Conservation (phyloP, 2,329 filamentous ascomycete species). For the Talaromyces sp. region DNA sequence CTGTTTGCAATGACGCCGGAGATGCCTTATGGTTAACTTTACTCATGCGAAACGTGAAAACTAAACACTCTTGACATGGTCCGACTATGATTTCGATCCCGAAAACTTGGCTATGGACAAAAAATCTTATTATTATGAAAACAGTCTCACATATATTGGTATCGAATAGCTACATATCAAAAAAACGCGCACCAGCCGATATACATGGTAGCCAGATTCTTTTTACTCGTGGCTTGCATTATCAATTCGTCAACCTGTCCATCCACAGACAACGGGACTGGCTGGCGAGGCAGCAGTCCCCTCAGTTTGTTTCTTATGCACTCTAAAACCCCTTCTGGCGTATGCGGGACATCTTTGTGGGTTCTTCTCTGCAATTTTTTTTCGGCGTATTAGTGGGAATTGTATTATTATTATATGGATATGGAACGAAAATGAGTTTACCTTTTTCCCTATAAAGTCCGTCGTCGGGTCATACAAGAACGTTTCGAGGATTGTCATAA, state of each 20-base stretch:
- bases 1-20: not conserved
- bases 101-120: not conserved
- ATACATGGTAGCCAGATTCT: conserved; percentile 87
- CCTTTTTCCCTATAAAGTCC: conserved; percentile 75
- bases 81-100: not conserved
- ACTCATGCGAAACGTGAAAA: not conserved
- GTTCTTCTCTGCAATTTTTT: conserved; percentile 42
- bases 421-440: conserved; percentile 18
- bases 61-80: not conserved
- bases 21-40: not conserved
- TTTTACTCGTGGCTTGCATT: conserved; percentile 72
- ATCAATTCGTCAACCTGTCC: conserved; percentile 97
- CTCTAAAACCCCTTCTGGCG: conserved; percentile 76
- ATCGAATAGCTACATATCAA: conserved; percentile 25
- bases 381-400: not conserved
- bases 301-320: conserved; percentile 81
- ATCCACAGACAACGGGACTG: conserved; percentile 87
- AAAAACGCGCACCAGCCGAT: conserved; percentile 84
- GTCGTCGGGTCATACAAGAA: conserved; percentile 96
- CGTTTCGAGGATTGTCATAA: conserved; percentile 95
- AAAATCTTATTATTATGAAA: not conserved
- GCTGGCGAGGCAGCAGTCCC: conserved; percentile 78
- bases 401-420: not conserved
- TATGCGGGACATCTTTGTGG: conserved; percentile 54
- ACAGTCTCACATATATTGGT: not conserved